These are phyloP conservation scores for Diplodia sapinea DNA, from an alignment of 2,329 filamentous ascomycete genomes.

Conservation along the genomic window DNA sequence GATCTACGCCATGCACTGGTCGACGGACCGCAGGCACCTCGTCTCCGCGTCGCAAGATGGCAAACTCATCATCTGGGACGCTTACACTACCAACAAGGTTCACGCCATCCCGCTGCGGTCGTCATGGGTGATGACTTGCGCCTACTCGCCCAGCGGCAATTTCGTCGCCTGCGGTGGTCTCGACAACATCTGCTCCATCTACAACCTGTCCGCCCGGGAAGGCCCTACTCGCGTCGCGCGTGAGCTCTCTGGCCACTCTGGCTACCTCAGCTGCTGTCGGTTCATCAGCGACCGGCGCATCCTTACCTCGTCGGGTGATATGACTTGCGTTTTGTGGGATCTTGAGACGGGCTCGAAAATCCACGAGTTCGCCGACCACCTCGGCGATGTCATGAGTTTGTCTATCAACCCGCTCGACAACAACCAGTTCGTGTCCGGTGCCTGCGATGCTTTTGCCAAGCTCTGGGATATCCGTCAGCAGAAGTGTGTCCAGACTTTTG, in stretches of 20 bases:
- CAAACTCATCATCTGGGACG: slow-evolving; percentile 99
- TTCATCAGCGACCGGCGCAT: slow-evolving; percentile 99
- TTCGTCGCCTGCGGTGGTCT: slow-evolving; percentile 98
- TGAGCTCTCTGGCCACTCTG: slow-evolving; percentile 94
- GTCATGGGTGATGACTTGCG: slow-evolving; percentile 99
- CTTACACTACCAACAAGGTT: slow-evolving; percentile 99
- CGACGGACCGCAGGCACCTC: slow-evolving; percentile 93
- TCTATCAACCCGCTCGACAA: slow-evolving; percentile 99
- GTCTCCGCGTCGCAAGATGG: slow-evolving; percentile 98
- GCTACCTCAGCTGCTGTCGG: slow-evolving; percentile 96
- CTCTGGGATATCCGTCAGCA: slow-evolving; percentile 98
- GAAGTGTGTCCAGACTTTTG: slow-evolving; percentile 98
- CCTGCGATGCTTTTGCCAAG: slow-evolving; percentile 98
- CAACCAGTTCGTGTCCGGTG: slow-evolving; percentile 99
- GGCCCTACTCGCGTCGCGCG: slow-evolving; percentile 96
- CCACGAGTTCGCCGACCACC: slow-evolving; percentile 96
- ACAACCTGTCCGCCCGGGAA: slow-evolving; percentile 96
- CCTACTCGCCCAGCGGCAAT: slow-evolving; percentile 97
- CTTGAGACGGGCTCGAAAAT: slow-evolving; percentile 97
- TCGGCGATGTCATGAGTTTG: slow-evolving; percentile 99
- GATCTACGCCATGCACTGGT: slow-evolving; percentile 99
- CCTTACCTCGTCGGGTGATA: slow-evolving; percentile 96
- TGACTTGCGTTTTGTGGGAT: slow-evolving; percentile 99
- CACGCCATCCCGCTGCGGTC: slow-evolving; percentile 97
- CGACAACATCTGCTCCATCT: slow-evolving; percentile 99